These are phyloP conservation scores for Arxiozyma slooffiae DNA, from an alignment of 1,139 yeast species.

Conservation along the genomic window DNA sequence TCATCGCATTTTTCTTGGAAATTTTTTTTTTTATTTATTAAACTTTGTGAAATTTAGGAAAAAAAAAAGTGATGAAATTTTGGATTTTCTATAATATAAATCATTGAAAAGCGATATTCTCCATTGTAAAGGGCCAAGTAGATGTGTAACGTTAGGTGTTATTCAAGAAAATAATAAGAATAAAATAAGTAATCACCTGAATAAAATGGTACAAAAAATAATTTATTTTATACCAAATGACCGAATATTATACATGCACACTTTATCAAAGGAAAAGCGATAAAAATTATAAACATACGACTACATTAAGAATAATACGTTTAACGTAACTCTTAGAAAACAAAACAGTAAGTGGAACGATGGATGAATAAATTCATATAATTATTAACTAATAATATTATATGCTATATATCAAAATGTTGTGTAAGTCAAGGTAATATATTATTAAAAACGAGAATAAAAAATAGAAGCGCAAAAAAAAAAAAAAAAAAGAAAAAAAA, in stretches of 20 bases:
- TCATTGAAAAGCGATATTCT: not conserved
- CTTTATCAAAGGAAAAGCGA: not conserved
- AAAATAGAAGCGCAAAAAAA: no score
- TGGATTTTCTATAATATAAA: no score
- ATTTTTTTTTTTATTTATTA: not conserved
- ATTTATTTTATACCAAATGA: not conserved
- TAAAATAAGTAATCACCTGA: not conserved
- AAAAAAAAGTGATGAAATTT: not conserved
- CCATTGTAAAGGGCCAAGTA: not conserved
- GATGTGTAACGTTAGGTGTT: no score
- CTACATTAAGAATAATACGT: not conserved
- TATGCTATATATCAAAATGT: constrained; percentile 2
- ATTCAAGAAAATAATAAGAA: no score
- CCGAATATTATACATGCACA: not conserved
- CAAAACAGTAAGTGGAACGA: not conserved
- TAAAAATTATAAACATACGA: not conserved
- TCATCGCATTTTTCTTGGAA: not conserved
- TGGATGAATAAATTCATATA: constrained; percentile 1
- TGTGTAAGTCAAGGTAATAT: not conserved
- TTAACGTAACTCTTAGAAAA: no score
- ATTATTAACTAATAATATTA: constrained; percentile 2
- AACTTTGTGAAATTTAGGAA: not conserved
- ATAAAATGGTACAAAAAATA: not conserved
- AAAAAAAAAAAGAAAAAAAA: not conserved
- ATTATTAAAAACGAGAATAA: not conserved